These are phyloP conservation scores for Eucalyptus tenuipes DNA, from an alignment of 345 rosid genomes.

Conservation along the genomic window DNA sequence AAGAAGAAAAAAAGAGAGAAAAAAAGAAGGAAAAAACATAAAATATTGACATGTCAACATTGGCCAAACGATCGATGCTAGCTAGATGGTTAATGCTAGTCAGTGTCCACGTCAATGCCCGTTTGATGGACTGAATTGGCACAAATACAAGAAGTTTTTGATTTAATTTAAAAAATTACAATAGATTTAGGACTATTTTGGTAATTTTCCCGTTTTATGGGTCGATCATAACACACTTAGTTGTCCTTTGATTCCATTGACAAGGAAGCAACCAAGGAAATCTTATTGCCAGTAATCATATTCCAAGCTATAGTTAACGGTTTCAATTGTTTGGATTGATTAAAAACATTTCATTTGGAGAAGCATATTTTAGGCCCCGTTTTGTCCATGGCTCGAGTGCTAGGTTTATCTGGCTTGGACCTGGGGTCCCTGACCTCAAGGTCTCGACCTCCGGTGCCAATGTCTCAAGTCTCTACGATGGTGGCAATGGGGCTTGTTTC, in stretches of 20 bases:
- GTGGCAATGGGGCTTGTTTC: background rate
- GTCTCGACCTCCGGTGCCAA: background rate
- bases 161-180: too few relatives aligned
- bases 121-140: rapidly evolving
- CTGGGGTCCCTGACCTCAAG: background rate
- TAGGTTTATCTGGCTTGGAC: background rate
- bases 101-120: rapidly evolving
- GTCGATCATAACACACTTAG: background rate
- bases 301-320: background rate
- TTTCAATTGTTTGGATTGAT: background rate
- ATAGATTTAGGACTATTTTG: rapidly evolving
- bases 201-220: background rate
- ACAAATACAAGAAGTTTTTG: rapidly evolving
- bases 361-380: background rate
- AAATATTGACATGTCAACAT: too few relatives aligned
- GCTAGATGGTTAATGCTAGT: rapidly evolving
- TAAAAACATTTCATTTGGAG: background rate
- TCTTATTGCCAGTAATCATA: background rate
- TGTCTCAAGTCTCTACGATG: background rate
- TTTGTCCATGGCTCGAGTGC: background rate
- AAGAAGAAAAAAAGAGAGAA: rapidly evolving
- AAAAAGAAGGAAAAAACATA: rapidly evolving
- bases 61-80: rapidly evolving
- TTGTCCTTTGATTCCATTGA: background rate
- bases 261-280: background rate